Base-by-base conservation (phyloP, 768 basidiomycete genomes). In the Tulasnella sp. region DNA sequence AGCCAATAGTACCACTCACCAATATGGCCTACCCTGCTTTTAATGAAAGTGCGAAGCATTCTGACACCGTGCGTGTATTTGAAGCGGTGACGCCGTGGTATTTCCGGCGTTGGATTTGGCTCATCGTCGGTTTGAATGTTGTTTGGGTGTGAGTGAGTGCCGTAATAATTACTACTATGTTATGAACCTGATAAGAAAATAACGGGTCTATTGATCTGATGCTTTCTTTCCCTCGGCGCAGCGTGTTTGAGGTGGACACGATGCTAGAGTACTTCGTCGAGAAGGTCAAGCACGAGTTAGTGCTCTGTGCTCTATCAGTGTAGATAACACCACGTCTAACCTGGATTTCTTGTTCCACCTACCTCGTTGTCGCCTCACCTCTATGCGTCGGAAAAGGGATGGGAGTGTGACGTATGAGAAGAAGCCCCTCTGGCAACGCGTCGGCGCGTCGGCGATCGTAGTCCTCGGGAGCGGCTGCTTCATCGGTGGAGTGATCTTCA, bases 221-320 rank as follows among this genome's bases (percentile, higher is more conserved):
- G 15, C 34, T 41, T 24, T 2, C 17, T 22, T 53, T 53, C 27
- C 34, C 4, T 27, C 11, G 41, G 19, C 19, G 19, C 17, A 56
- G 54, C 17, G 25, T 46, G 19, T 56, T 56, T 44, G 54, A 56
- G 41, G 54, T 56, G 17, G 54, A 56, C 54, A 56, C 27, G 41
- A 56, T 56, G 54, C 25, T 44, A 15, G 44, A 56, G 11, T 43
- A 56, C n/a, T 56, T 56, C 29, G 42, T 56, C 17, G 54, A 56
- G 27, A 56, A 56, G 43, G 54, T 56, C 17, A 22, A 38, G 44
- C 54, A 56, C 22, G 42, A 25, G 54, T 56, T 21, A 43, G 54
- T n/a, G n/a, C n/a, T n/a, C n/a, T n/a, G n/a, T n/a, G n/a, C n/a
- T 56, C 17, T 17, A 31, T 9, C 45, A 19, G 5, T 27, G 45